Evolutionary conservation across 208 protist genomes (phyloP).

Genomic region (Willaertia magna): DNA sequence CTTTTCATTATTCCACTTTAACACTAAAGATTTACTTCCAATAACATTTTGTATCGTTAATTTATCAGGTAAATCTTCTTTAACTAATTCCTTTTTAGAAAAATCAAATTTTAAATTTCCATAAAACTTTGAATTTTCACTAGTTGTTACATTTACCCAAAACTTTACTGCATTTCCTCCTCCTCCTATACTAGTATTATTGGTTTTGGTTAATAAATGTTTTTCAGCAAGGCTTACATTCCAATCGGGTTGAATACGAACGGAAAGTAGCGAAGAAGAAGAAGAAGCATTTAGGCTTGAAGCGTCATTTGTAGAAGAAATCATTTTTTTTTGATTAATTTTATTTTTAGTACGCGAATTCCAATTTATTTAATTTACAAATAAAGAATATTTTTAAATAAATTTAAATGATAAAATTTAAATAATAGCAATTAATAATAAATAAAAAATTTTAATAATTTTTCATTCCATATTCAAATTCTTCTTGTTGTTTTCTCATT

Average conservation of each 20-base stretch:
- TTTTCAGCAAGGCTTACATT: not conserved
- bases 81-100: not conserved
- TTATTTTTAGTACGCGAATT: too few species aligned
- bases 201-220: not conserved
- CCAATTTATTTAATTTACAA: too few species aligned
- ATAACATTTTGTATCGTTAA: not conserved
- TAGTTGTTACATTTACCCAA: not conserved
- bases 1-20: not conserved
- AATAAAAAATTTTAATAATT: not conserved
- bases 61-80: not conserved
- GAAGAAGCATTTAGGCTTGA: too few species aligned
- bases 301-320: too few species aligned
- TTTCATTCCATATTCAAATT: not conserved
- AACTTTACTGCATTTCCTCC: not conserved
- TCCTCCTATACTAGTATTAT: too few species aligned
- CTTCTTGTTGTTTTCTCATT: not conserved
- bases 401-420: too few species aligned
- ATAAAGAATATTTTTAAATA: too few species aligned
- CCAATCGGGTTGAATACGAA: slow-evolving; percentile 2
- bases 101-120: not conserved
- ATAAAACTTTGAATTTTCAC: not conserved
- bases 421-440: too few species aligned
- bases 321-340: too few species aligned
- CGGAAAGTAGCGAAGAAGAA: too few species aligned
- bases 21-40: not conserved